Evolutionary conservation across 148 eudicot genomes (phyloP).

Genomic region (Rhododendron griersonianum): DNA sequence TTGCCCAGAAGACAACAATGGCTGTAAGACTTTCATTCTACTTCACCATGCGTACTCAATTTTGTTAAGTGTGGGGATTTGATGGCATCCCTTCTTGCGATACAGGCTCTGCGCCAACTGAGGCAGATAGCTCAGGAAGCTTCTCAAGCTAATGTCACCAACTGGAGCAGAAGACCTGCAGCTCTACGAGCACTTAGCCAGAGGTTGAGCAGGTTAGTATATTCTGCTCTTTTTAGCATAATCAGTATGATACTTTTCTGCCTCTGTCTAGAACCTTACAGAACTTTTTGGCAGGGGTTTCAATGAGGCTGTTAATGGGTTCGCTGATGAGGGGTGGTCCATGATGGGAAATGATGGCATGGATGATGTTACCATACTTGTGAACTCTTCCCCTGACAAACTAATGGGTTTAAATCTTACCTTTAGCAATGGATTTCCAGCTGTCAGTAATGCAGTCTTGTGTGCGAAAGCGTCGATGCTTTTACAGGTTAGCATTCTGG

Average conservation of each 20-base stretch:
- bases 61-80: not conserved
- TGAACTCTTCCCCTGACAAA: conserved; percentile 76
- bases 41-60: not conserved
- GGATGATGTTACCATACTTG: conserved; percentile 75
- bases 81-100: not conserved
- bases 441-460: conserved; percentile 60
- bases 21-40: conserved; percentile 29
- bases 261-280: not conserved
- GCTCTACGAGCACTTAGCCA: conserved; percentile 73
- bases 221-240: not conserved
- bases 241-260: not conserved
- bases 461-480: conserved; percentile 94
- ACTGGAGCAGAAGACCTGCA: conserved; percentile 77
- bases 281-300: conserved; percentile 49
- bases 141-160: conserved; percentile 57
- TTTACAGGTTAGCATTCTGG: conserved; percentile 45
- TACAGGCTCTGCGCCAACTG: conserved; percentile 72
- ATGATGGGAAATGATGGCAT: conserved; percentile 73
- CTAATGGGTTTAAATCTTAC: conserved; percentile 64
- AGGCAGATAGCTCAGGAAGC: conserved; percentile 79
- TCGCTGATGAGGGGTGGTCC: conserved; percentile 84
- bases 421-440: conserved; percentile 64
- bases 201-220: conserved; percentile 61
- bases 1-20: conserved; percentile 80
- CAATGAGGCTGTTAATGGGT: conserved; percentile 81